Evolutionary conservation across 257 asterid genomes (phyloP).

Genomic region (Gardenia jasminoides): DNA sequence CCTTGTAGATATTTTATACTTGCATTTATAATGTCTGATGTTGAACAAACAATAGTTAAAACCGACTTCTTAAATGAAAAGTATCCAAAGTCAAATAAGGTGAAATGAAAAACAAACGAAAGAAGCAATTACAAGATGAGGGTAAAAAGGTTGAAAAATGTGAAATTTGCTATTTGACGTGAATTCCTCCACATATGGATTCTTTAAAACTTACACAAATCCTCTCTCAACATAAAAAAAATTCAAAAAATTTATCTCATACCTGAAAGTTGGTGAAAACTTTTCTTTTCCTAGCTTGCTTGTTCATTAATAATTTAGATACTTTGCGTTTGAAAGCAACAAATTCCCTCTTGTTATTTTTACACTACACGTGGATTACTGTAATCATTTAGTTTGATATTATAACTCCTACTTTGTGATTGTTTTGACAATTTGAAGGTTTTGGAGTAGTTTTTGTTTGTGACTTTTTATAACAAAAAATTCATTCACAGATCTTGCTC

Average conservation of each 20-base stretch:
- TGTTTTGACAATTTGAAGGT: background rate
- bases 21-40: constrained; percentile 39
- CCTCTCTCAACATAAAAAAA: constrained; percentile 69
- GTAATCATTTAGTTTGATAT: background rate
- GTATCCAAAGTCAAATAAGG: constrained; percentile 26
- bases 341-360: background rate
- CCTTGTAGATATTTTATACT: background rate
- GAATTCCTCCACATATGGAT: constrained; percentile 89
- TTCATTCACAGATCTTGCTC: constrained; percentile 45
- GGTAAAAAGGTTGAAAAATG: constrained; percentile 55
- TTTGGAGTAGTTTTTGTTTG: background rate
- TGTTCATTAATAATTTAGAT: background rate
- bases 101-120: constrained; percentile 43
- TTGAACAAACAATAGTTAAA: constrained; percentile 34
- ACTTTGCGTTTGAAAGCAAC: background rate
- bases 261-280: constrained; percentile 57
- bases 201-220: constrained; percentile 69
- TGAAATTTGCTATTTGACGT: constrained; percentile 81
- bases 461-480: background rate
- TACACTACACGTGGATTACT: background rate
- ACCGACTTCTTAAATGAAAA: constrained; percentile 20
- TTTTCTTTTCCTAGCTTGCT: background rate
- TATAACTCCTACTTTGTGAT: background rate
- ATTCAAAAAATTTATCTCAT: constrained; percentile 73
- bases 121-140: constrained; percentile 42